Percentiles rank a stretch among this genome's conserved stretches.
Conservation (phyloP, 768 basidiomycete genomes). For the Albatrellus ellisii region DNA sequence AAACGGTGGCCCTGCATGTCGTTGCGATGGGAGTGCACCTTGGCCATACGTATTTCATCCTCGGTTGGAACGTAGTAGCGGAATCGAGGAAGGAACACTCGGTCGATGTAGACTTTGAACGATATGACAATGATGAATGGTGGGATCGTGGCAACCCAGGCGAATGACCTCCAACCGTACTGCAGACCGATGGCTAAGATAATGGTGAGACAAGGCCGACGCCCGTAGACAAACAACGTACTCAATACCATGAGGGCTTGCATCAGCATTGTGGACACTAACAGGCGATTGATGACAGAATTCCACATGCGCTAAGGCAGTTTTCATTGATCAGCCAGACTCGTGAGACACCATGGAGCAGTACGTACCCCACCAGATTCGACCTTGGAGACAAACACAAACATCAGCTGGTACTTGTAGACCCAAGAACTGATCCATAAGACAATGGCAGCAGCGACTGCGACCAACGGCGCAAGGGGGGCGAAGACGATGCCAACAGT, state of each 20-base stretch:
- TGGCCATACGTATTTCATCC: constrained; percentile 57
- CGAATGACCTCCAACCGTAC: constrained; percentile 51
- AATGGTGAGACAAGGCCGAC: constrained; percentile 9
- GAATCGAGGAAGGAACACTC: constrained; percentile 55
- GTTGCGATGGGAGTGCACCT: constrained; percentile 65
- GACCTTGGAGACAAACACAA: constrained; percentile 77
- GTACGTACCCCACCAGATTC: constrained; percentile 84
- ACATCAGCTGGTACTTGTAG: constrained; percentile 97
- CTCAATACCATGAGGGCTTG: constrained; percentile 78
- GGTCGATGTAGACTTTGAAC: constrained; percentile 81
- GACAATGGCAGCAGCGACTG: constrained; percentile 67
- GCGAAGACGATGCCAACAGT: constrained; percentile 92
- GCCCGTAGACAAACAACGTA: constrained; percentile 27
- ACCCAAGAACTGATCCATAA: constrained; percentile 83
- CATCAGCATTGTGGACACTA: constrained; percentile 75
- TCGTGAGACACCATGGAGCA: not conserved
- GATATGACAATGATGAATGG: constrained; percentile 64
- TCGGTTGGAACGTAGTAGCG: constrained; percentile 76
- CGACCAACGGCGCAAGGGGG: constrained; percentile 85
- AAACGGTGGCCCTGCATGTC: constrained; percentile 66
- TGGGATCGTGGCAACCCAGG: constrained; percentile 77
- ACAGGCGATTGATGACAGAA: constrained; percentile 78
- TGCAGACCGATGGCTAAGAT: constrained; percentile 73
- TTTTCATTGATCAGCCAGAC: constrained; percentile 2
- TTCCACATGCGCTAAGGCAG: constrained; percentile 75